Evolutionary conservation across 257 asterid species (phyloP).

Genomic region (Solanum tarapatanum): DNA sequence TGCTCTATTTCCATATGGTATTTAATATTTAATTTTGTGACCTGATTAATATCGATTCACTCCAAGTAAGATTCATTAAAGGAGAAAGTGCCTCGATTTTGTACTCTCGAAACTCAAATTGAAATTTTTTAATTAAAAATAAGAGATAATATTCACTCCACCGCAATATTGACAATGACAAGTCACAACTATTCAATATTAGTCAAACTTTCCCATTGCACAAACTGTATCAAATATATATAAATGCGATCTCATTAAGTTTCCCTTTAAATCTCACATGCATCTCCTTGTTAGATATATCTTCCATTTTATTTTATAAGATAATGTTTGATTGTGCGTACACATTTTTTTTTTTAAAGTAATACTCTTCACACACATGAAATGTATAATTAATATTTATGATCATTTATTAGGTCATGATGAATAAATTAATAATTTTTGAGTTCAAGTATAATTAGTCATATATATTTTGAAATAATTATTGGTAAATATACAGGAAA

Average conservation of each 20-base stretch:
- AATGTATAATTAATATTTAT: neutral
- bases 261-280: neutral
- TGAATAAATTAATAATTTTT: too few relatives aligned
- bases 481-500: neutral
- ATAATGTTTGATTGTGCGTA: neutral
- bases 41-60: neutral
- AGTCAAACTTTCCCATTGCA: neutral
- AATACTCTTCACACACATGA: neutral
- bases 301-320: neutral
- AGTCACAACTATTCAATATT: neutral
- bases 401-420: neutral
- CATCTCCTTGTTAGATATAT: neutral
- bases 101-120: neutral
- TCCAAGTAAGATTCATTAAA: neutral
- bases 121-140: neutral
- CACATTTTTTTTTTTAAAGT: neutral
- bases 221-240: neutral
- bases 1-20: neutral
- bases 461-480: too few relatives aligned
- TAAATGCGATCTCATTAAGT: neutral
- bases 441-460: neutral
- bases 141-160: neutral
- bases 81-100: neutral
- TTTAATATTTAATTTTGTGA: neutral
- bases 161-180: neutral